Base-by-base conservation (phyloP, 2,329 filamentous ascomycete genomes). In the Pseudogymnoascus sp. region DNA sequence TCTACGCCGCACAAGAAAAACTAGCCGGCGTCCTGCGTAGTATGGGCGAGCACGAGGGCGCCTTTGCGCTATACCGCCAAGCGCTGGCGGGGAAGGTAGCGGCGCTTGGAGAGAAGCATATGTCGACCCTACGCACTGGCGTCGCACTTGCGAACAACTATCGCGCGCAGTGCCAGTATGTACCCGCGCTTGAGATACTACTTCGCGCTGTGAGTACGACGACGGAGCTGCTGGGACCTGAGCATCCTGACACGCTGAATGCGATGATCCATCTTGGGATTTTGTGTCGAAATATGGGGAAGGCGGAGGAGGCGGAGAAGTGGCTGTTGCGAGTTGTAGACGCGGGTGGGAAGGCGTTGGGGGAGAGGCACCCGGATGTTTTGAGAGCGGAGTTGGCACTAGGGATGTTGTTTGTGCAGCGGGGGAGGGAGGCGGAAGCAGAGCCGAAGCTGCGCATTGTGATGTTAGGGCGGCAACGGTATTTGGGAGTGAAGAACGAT, bases 161-260 rank as follows among this genome's bases (percentile, higher is more conserved):
- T 8, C 21, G 58, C 5, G 41, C 39, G 1, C 64, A 65, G 30
- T 63, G 63, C 18, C 63, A 61, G 38, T 66, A 66, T 41, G 59
- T 63, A 3, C 65, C 67, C 12, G 67, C 67, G 5, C 60, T 68
- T 28, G 8, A 39, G 7, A 48, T 65, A 5, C 62, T 63, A 33
- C 33, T 56, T 23, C 56, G 59, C 21, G 61, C 62, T 13, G 45
- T 69, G 13, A 34, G 28, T 13, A 52, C 26, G 6, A 59, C 10
- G 9, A 12, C 57, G 5, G 61, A 62, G 21, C 33, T 37, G 30
- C 35, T 62, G 12, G 64, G 60, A 5, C 23, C 21, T 9, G 57
- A 65, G 15, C 61, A 64, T 28, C 18, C 57, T 6, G 18, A 28
- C 39, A 63, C 34, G 57, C 60, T 52, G 5, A 12, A 41, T 57